Percentiles rank a stretch among this genome's conserved stretches.
phyloP scores from a whole-genome alignment of 2,329 filamentous ascomycete genomes.

The Fusarium camptoceras region DNA sequence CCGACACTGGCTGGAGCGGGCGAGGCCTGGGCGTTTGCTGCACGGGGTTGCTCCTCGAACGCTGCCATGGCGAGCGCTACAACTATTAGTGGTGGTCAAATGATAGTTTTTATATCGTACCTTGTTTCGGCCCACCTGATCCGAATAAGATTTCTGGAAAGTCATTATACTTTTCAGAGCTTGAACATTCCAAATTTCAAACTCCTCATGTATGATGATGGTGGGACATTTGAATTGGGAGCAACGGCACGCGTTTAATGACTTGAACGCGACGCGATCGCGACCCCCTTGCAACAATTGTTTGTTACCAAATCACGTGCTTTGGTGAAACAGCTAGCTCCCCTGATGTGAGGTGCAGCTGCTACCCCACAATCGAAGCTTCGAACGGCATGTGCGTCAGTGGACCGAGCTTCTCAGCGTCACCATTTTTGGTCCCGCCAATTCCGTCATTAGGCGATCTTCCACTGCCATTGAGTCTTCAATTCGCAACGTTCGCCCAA shows the following conservation, averaged over 20 bases:
- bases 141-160: conserved; percentile 58
- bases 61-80: conserved; percentile 63
- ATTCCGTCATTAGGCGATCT: conserved; percentile 35
- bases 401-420: conserved; percentile 38
- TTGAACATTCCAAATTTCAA: conserved; percentile 31
- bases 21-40: conserved; percentile 52
- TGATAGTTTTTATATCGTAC: conserved; percentile 41
- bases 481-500: neutral
- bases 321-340: conserved; percentile 35
- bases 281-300: conserved; percentile 13
- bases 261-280: conserved; percentile 43
- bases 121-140: conserved; percentile 49
- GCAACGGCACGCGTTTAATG: conserved; percentile 46
- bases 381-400: conserved; percentile 24
- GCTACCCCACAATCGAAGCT: conserved; percentile 9
- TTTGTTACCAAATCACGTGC: conserved; percentile 43
- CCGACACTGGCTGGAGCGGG: conserved; percentile 63
- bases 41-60: conserved; percentile 64
- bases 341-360: conserved; percentile 2
- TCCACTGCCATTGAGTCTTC: neutral
- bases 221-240: conserved; percentile 27
- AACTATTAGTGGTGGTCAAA: conserved; percentile 36
- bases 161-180: conserved; percentile 48
- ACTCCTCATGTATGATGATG: conserved; percentile 31
- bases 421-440: conserved; percentile 40